phyloP scores from a whole-genome alignment of 2,329 filamentous ascomycete genomes.

The Teratosphaeria nubilosa region DNA sequence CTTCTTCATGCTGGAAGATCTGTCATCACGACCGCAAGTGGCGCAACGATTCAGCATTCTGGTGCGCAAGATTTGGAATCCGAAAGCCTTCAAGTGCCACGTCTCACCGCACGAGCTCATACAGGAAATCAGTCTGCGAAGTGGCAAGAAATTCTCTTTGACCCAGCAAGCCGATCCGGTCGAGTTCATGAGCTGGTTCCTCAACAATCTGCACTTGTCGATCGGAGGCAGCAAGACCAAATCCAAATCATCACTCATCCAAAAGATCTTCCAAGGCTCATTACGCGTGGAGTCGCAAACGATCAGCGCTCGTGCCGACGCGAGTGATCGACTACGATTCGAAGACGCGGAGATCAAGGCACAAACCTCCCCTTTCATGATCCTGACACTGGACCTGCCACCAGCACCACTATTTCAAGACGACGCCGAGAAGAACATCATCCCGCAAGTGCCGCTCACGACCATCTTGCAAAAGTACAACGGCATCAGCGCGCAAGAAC shows the following conservation, averaged over 20 bases:
- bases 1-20: conserved; percentile 79
- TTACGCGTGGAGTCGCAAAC: conserved; percentile 44
- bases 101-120: conserved; percentile 95
- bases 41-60: conserved; percentile 81
- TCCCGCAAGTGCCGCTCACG: conserved; percentile 79
- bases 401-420: conserved; percentile 92
- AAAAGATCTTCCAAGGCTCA: conserved; percentile 86
- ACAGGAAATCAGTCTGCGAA: conserved; percentile 83
- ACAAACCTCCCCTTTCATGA: conserved; percentile 70
- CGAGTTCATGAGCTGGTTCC: conserved; percentile 93
- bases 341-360: conserved; percentile 81
- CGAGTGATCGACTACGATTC: conserved; percentile 78
- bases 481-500: conserved; percentile 75
- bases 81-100: conserved; percentile 88
- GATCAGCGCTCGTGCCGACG: conserved; percentile 62
- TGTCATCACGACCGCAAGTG: conserved; percentile 65
- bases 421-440: conserved; percentile 88
- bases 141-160: conserved; percentile 84
- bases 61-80: conserved; percentile 96
- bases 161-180: conserved; percentile 89
- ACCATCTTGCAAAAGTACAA: conserved; percentile 88
- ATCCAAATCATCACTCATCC: conserved; percentile 74
- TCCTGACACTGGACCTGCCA: conserved; percentile 87
- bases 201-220: conserved; percentile 88
- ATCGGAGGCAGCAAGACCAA: conserved; percentile 84